phyloP scores from a whole-genome alignment of 2,329 filamentous ascomycete genomes.

The Endothia cerciana region DNA sequence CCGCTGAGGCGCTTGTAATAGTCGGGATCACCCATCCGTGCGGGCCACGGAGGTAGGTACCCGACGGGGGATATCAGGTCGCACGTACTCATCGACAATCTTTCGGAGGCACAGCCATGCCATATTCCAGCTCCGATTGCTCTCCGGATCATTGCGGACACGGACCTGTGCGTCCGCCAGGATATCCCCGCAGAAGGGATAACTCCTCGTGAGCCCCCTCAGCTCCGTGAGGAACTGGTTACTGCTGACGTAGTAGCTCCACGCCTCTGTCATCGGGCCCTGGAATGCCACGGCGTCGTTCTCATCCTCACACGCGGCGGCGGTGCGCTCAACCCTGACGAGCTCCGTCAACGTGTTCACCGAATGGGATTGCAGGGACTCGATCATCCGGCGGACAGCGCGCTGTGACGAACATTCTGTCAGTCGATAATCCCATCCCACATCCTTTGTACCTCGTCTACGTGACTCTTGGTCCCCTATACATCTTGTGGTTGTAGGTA shows the following conservation, averaged over 20 bases:
- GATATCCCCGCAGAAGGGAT: constrained; percentile 68
- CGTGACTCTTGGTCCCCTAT: neutral
- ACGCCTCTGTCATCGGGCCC: constrained; percentile 70
- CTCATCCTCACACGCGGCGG: constrained; percentile 59
- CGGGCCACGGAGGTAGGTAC: neutral
- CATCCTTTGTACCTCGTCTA: neutral
- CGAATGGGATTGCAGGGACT: constrained; percentile 66
- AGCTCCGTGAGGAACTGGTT: constrained; percentile 72
- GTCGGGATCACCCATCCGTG: neutral
- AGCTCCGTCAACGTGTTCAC: constrained; percentile 76
- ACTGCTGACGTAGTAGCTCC: constrained; percentile 72
- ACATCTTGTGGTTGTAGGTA: neutral
- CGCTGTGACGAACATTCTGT: constrained; percentile 33
- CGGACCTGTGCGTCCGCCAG: constrained; percentile 67
- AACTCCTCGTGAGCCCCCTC: constrained; percentile 67
- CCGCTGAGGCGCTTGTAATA: neutral
- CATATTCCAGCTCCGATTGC: constrained; percentile 75
- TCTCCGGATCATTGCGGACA: constrained; percentile 66
- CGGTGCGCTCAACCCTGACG: constrained; percentile 70
- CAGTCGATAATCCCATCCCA: neutral
- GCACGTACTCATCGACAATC: constrained; percentile 64
- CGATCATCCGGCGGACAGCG: constrained; percentile 57
- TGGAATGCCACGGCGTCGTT: constrained; percentile 63
- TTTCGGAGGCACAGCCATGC: constrained; percentile 73
- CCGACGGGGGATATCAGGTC: neutral